Conservation (phyloP, 352 stramenopile genomes). For the Phytopythium vexans region DNA sequence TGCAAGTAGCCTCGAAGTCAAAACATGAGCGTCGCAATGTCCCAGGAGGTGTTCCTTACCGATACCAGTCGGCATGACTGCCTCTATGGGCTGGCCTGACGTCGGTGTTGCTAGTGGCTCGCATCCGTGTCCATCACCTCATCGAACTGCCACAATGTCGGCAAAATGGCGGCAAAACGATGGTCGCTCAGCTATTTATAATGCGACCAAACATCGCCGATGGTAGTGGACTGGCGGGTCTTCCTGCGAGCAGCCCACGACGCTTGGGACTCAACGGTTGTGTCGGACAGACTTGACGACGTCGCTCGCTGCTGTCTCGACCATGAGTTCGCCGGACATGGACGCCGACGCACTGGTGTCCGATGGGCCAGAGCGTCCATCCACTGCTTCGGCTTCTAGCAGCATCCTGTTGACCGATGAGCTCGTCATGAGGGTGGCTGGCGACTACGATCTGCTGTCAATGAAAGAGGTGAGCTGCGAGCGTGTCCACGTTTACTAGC, state of each 20-base stretch:
- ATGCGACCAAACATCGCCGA: background rate
- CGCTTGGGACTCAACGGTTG: conserved; percentile 4
- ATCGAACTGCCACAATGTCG: background rate
- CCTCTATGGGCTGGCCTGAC: background rate
- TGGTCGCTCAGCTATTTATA: too few species aligned
- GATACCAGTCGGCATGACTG: conserved; percentile 37
- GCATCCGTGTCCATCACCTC: background rate
- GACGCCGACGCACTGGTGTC: background rate
- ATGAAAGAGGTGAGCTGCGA: conserved; percentile 52
- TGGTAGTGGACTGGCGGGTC: too few species aligned
- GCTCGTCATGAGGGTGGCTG: conserved; percentile 51
- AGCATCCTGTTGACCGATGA: conserved; percentile 30
- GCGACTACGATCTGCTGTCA: conserved; percentile 54
- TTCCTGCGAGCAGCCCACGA: background rate
- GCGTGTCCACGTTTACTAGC: background rate
- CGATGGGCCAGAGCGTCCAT: conserved; percentile 1
- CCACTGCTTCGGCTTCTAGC: background rate
- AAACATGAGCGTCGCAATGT: background rate
- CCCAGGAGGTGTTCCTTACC: conserved; percentile 21
- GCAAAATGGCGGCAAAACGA: too few species aligned
- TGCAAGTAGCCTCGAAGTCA: background rate
- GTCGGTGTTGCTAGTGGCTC: background rate
- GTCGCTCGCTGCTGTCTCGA: too few species aligned
- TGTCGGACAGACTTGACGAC: background rate
- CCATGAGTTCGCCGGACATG: conserved; percentile 1